Evolutionary conservation across 352 stramenopile genomes (phyloP), one percentile per base, ranked within the genome.

Genomic region (Pythium chondricola): DNA sequence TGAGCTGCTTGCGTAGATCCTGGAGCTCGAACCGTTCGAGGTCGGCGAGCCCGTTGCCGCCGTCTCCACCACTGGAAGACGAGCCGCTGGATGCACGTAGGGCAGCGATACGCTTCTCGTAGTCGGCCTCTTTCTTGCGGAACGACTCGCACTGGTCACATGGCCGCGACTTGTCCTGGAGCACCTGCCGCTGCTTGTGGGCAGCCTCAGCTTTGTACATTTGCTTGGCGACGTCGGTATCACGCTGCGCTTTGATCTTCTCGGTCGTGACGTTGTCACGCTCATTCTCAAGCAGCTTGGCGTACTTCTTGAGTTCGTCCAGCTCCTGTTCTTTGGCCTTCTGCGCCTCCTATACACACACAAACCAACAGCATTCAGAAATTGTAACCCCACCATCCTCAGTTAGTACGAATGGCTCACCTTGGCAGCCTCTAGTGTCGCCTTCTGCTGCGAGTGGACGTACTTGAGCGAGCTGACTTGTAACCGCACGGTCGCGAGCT

Each of bases 1-100:
- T 86, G 11, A 94, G 67, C 43, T 84, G 65, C 52, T 94, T 94
- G 53, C 85, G 80, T 48, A 90, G 59, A 58, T 94, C 81, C 25
- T 72, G 61, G 17, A 94, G 63, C 62, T 94, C 83, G 39, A 90
- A 85, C 13, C 75, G 75, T 50, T 91, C 79, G 4, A 92, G 56
- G 16, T 91, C 79, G 5, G 66, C 74, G 37, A 93, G 59, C 20
- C 83, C 63, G 22, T 31, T 43, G 3, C 43, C 43, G 24, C 14
- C 22, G 2, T 20, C 25, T 8, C 33, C 16, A 17, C 61, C 60
- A 9, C 64, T 72, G 2, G 25, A 40, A 18, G 22, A 24, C 20
- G 6, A 31, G 13, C 41, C 55, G 1, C 48, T 48, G 3, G 58
- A 52, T 11, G 65, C 47, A 26, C 71, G 74, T n/a, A 67, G 50